Evolutionary conservation across 2,329 filamentous ascomycete species (phyloP).

Genomic region (Triangularia verruculosa): DNA sequence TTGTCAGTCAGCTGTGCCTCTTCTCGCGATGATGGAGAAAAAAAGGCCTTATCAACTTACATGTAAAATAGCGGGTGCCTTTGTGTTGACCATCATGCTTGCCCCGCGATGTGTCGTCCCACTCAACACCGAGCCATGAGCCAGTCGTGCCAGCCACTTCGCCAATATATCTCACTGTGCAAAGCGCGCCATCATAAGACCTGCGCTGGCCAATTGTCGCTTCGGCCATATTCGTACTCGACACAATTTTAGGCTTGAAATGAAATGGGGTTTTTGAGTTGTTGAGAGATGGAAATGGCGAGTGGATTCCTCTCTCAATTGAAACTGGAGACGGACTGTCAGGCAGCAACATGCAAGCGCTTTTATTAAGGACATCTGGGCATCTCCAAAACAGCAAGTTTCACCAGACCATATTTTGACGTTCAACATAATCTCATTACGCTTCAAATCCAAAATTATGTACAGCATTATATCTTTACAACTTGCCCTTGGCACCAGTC

Average conservation of each 20-base stretch:
- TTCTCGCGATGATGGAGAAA: not conserved
- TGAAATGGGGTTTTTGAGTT: not conserved
- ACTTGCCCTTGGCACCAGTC: slow-evolving; percentile 60
- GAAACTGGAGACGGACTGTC: slow-evolving; percentile 1
- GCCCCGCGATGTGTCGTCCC: slow-evolving; percentile 82
- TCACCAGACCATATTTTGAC: slow-evolving; percentile 1
- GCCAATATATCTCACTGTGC: slow-evolving; percentile 83
- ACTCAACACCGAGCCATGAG: slow-evolving; percentile 91
- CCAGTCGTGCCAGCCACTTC: slow-evolving; percentile 71
- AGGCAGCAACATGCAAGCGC: slow-evolving; percentile 5
- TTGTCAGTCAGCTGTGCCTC: slow-evolving; percentile 14
- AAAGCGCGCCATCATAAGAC: slow-evolving; percentile 73
- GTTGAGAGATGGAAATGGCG: not conserved
- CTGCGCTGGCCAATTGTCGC: slow-evolving; percentile 66
- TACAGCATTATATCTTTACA: slow-evolving; percentile 41
- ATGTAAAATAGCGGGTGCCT: slow-evolving; percentile 76
- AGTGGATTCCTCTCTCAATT: not conserved
- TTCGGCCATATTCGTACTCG: slow-evolving; percentile 37
- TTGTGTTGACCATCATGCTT: slow-evolving; percentile 88
- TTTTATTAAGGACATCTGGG: not conserved
- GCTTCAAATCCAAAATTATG: not conserved
- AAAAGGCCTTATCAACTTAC: slow-evolving; percentile 55
- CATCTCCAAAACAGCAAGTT: not conserved
- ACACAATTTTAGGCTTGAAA: not conserved
- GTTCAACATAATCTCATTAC: not conserved